These are phyloP conservation scores for Vanrija humicola DNA, from an alignment of 1,284 basidiomycete species.

Conservation along the genomic window DNA sequence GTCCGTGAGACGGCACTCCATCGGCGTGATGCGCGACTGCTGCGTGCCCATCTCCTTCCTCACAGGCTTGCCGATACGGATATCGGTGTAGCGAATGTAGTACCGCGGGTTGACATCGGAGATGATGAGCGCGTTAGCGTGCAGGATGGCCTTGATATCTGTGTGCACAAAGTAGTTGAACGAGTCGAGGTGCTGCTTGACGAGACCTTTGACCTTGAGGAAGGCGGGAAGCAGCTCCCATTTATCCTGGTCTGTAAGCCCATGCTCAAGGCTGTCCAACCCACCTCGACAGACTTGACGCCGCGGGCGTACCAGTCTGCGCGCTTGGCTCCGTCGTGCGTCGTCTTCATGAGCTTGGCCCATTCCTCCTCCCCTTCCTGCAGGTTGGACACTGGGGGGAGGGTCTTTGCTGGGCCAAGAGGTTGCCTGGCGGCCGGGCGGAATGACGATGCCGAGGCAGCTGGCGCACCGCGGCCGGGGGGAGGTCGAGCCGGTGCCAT, in stretches of 20 bases:
- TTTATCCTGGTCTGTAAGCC: conserved; percentile 67
- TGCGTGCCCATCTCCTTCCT: conserved; percentile 70
- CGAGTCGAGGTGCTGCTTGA: conserved; percentile 99
- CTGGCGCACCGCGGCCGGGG: background rate
- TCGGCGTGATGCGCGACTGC: conserved; percentile 75
- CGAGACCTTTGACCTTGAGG: conserved; percentile 93
- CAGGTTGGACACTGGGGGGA: conserved; percentile 9
- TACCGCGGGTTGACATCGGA: conserved; percentile 97
- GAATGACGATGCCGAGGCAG: background rate
- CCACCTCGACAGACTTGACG: conserved; percentile 54
- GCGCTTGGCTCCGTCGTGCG: conserved; percentile 27
- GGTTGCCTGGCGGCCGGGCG: conserved; percentile 6
- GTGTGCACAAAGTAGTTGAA: conserved; percentile 99
- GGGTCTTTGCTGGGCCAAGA: conserved; percentile 20
- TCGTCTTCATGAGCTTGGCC: conserved; percentile 44
- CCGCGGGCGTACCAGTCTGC: conserved; percentile 49
- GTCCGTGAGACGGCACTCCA: conserved; percentile 95
- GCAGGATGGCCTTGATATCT: conserved; percentile 94
- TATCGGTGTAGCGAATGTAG: conserved; percentile 96
- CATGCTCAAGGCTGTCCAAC: conserved; percentile 6
- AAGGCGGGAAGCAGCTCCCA: conserved; percentile 94
- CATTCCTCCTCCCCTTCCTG: conserved; percentile 42
- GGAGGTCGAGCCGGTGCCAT: background rate
- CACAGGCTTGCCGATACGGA: conserved; percentile 85
- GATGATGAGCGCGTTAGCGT: conserved; percentile 86